A percentile compares a stretch with the other conserved stretches of the same genome.
phyloP scores from a whole-genome alignment of 73 alveolate species.

The Diophrys appendiculata region DNA sequence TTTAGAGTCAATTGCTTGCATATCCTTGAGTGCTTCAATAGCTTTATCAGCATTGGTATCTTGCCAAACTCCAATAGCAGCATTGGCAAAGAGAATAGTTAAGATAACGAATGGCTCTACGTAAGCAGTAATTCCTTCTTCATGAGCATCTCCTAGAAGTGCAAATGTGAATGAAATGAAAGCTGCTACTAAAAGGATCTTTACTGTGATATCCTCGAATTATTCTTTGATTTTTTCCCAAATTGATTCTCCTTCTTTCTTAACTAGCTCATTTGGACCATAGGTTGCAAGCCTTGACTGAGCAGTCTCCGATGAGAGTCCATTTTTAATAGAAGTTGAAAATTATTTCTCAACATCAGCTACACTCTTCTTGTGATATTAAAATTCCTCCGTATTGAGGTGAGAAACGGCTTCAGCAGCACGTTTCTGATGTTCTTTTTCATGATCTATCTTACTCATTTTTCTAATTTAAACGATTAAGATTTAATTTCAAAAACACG shows the following conservation, averaged over 20 bases:
- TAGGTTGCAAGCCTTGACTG: conserved; percentile 58
- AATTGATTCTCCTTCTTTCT: conserved; percentile 86
- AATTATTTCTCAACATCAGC: conserved; percentile 47
- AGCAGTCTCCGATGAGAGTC: conserved; percentile 73
- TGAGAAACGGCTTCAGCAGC: not conserved
- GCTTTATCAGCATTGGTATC: conserved; percentile 97
- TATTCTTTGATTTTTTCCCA: conserved; percentile 90
- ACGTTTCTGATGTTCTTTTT: not conserved
- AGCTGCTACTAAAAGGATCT: conserved; percentile 91
- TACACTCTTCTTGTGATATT: conserved; percentile 60
- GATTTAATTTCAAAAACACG: too few relatives aligned
- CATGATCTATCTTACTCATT: not conserved
- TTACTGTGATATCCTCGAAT: conserved; percentile 90
- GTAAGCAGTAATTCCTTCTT: conserved; percentile 85
- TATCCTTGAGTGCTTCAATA: conserved; percentile 90
- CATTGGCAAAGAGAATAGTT: conserved; percentile 85
- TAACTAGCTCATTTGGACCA: conserved; percentile 87
- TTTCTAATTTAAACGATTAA: too few relatives aligned
- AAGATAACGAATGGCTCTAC: conserved; percentile 96
- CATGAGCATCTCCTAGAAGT: conserved; percentile 63
- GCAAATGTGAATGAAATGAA: conserved; percentile 89
- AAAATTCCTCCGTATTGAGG: conserved; percentile 33
- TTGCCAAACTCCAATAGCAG: conserved; percentile 92
- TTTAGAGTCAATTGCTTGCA: conserved; percentile 76
- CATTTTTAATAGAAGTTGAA: conserved; percentile 59